A percentile compares a stretch with the other conserved stretches of the same genome.
Conservation (phyloP, 768 basidiomycete genomes). For the Suillus plorans region DNA sequence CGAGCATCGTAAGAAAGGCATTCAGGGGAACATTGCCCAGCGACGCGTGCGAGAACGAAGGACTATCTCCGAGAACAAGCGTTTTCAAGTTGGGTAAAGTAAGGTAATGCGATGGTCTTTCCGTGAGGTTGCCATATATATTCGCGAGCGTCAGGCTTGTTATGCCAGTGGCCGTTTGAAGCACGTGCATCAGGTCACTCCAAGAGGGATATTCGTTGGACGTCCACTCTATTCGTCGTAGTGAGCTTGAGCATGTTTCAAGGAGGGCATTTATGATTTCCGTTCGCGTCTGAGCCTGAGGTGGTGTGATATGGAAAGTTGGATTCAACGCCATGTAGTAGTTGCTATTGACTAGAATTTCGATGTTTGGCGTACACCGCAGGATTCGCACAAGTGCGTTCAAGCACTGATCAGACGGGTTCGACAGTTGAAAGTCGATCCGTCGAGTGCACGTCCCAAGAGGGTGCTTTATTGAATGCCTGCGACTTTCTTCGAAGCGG, state of each 20-base stretch:
- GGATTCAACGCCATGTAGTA: conserved; percentile 25
- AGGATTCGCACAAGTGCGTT: conserved; percentile 36
- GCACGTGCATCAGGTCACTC: conserved; percentile 38
- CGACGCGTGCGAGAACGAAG: conserved; percentile 32
- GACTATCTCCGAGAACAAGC: conserved; percentile 39
- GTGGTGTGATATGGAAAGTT: conserved; percentile 19
- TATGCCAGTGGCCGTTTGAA: conserved; percentile 33
- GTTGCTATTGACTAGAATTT: conserved; percentile 44
- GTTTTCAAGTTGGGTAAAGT: conserved; percentile 40
- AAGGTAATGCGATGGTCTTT: conserved; percentile 22
- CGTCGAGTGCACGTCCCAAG: conserved; percentile 42
- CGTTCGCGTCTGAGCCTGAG: conserved; percentile 26
- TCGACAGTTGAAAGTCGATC: conserved; percentile 41
- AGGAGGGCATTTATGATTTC: conserved; percentile 37
- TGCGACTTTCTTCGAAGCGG: conserved; percentile 32
- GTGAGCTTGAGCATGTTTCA: conserved; percentile 30
- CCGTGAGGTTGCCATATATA: conserved; percentile 34
- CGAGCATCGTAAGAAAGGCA: conserved; percentile 38
- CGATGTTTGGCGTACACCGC: conserved; percentile 41
- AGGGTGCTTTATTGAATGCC: conserved; percentile 18
- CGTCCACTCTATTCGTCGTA: conserved; percentile 46
- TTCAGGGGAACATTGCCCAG: conserved; percentile 39
- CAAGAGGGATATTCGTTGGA: conserved; percentile 44
- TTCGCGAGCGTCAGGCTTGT: conserved; percentile 41
- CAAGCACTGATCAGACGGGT: conserved; percentile 22